Evolutionary conservation across 805 yeast genomes (phyloP), one percentile per base, ranked within the genome.

Genomic region (Saccharomycopsis microspora): DNA sequence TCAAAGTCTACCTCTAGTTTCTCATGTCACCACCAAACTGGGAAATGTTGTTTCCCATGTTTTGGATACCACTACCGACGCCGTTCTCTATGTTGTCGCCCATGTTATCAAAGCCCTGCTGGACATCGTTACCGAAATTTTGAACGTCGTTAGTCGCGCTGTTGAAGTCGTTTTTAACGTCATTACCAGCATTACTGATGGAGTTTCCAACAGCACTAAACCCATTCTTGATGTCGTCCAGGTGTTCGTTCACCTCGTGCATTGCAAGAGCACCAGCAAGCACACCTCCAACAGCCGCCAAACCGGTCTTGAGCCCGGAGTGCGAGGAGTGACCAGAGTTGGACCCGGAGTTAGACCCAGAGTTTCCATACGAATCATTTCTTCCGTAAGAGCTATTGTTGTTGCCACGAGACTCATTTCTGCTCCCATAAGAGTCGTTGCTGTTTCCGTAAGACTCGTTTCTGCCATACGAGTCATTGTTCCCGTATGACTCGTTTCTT

Each of bases 231-330:
- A 49, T 49, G 19, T 43, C 43, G 8, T 43, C 43, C 6, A 31
- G 32, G 37, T 49, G 45, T 31, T 49, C 52, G 33, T 43, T 49
- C 27, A 29, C 8, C 33, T 49, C 52, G 32, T 49, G 47, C 19
- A 31, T 30, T 30, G 47, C 49, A n/a, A 49, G 19, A 19, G 50
- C 52, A 34, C 47, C 50, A 32, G 46, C 48, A 30, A 32, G 47
- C 32, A 49, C 41, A 9, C 50, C 52, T 28, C 52, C 52, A 34
- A 29, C 50, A 29, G 47, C 50, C 7, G 47, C 52, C 3, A 49
- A 36, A 8, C 52, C 52, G 34, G 52, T 39, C 31, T 42, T 43
- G 36, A 46, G n/a, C 30, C n/a, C 42, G 29, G 32, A 32, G 11
- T 10, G 7, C 4, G 45, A 37, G 31, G 35, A 37, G 41, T 32